Evolutionary conservation across 2,329 filamentous ascomycete species (phyloP).

Genomic region (Botryosphaeria dothidea): DNA sequence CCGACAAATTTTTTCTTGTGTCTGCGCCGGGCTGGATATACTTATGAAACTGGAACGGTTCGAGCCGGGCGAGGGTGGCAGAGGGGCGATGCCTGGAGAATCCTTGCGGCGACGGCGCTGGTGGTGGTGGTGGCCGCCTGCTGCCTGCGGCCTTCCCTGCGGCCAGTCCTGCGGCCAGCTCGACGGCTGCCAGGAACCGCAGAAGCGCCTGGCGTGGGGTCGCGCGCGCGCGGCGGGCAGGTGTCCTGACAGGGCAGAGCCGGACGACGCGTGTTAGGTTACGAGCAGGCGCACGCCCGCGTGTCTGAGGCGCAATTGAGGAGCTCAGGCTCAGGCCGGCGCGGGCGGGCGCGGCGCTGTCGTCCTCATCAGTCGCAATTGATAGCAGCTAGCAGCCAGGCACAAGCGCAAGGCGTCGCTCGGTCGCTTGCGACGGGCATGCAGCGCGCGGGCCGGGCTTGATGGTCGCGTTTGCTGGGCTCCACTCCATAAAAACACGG

Average conservation of each 20-base stretch:
- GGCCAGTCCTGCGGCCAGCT: background rate
- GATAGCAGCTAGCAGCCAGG: background rate
- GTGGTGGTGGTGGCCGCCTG: background rate
- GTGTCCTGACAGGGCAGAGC: background rate
- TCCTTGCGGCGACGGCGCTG: background rate
- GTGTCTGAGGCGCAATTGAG: background rate
- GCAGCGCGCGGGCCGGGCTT: background rate
- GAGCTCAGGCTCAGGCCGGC: background rate
- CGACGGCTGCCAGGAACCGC: slow-evolving; percentile 4
- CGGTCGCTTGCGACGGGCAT: background rate
- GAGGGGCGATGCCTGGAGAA: background rate
- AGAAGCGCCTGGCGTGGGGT: background rate
- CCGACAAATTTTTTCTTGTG: background rate
- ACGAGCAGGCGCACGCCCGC: background rate
- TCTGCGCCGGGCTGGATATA: background rate
- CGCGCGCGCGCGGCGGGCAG: background rate
- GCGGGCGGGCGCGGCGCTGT: background rate
- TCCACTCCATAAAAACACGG: background rate
- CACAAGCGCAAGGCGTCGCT: background rate
- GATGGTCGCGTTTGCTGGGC: background rate
- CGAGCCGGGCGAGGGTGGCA: background rate
- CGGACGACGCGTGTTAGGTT: background rate
- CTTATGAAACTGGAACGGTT: slow-evolving; percentile 9
- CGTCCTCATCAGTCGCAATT: background rate
- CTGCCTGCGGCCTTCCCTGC: slow-evolving; percentile 10